Evolutionary conservation across 2,329 filamentous ascomycete species (phyloP).

Genomic region (Aspergillus ochraceus): DNA sequence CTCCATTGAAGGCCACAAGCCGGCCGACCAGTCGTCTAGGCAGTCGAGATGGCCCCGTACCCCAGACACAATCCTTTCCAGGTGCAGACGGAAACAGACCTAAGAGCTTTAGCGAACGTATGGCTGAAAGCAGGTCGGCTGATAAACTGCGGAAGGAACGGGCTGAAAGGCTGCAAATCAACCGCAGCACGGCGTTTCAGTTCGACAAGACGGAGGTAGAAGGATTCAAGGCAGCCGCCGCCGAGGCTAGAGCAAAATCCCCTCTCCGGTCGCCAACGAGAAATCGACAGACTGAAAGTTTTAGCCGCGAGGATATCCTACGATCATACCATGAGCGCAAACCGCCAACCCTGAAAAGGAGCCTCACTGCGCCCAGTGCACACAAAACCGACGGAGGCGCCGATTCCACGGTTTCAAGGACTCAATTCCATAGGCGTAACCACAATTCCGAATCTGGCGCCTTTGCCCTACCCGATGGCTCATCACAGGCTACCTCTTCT

Average conservation of each 20-base stretch:
- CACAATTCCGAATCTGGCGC: conserved; percentile 24
- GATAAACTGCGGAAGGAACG: conserved; percentile 41
- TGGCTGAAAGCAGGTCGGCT: conserved; percentile 65
- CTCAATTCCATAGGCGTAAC: conserved; percentile 24
- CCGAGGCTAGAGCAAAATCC: conserved; percentile 27
- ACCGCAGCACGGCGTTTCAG: conserved; percentile 45
- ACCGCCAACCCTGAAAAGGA: conserved; percentile 32
- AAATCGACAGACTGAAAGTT: conserved; percentile 52
- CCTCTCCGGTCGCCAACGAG: conserved; percentile 48
- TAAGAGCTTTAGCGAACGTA: conserved; percentile 79
- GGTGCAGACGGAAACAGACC: conserved; percentile 28
- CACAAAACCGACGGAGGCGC: conserved; percentile 14
- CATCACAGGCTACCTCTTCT: conserved; percentile 15
- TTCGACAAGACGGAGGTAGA: conserved; percentile 47
- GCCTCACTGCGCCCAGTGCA: conserved; percentile 34
- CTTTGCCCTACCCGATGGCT: conserved; percentile 10
- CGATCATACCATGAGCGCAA: conserved; percentile 32
- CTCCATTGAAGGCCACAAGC: conserved; percentile 27
- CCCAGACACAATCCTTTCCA: conserved; percentile 26
- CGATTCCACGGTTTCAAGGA: conserved; percentile 17
- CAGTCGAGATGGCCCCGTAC: conserved; percentile 25
- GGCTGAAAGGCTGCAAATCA: conserved; percentile 37
- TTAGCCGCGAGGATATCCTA: conserved; percentile 64
- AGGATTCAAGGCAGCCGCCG: conserved; percentile 40
- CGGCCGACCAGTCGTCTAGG: conserved; percentile 34